Base-by-base conservation (phyloP, 257 asterid genomes). In the Marsdenia floribunda region DNA sequence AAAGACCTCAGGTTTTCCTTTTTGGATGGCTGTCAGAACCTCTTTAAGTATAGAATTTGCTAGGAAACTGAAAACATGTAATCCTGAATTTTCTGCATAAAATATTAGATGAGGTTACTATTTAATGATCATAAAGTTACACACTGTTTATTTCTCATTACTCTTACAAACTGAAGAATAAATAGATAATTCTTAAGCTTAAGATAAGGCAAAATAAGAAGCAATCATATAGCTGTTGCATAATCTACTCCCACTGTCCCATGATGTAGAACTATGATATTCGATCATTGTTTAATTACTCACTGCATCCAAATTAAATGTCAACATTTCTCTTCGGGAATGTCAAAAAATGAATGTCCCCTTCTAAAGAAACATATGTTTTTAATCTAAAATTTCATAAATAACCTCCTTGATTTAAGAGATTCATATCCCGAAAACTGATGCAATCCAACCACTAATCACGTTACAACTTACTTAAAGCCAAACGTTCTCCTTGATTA, bases 1-100 rank as follows among this genome's bases (percentile, higher is more conserved):
- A 81, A 92, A 90, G 40, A 92, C 96, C 80, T 91, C 97, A 16
- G 98, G 97, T 82, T 92, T 95, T 77, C 91, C 92, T 80, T 89
- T 95, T 74, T 87, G 95, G 82, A 95, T 91, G 72, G 98, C 91
- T 16, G 86, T 88, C 77, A 90, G 85, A 73, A 95, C 90, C 82
- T 92, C 99, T 84, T 87, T 92, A 77, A 92, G 97, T 73, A 95
- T 90, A 68, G 99, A 95, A 85, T 95, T 92, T 3, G 98, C 90
- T 77, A 92, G 87, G 82, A 95, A 95, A 83, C 93, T 95, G 80
- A 93, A 95, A 68, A 95, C 98, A 72, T 95, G 99, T 55, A 95
- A 88, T 82, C 99, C 99, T 57, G 98, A 89, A 84, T 95, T 95
- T 78, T 94, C 98, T 93, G 98, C 85, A 76, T 18, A 70, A 50